Conservation (phyloP, 495 filamentous ascomycete genomes). For the Tuber umbilicatum region DNA sequence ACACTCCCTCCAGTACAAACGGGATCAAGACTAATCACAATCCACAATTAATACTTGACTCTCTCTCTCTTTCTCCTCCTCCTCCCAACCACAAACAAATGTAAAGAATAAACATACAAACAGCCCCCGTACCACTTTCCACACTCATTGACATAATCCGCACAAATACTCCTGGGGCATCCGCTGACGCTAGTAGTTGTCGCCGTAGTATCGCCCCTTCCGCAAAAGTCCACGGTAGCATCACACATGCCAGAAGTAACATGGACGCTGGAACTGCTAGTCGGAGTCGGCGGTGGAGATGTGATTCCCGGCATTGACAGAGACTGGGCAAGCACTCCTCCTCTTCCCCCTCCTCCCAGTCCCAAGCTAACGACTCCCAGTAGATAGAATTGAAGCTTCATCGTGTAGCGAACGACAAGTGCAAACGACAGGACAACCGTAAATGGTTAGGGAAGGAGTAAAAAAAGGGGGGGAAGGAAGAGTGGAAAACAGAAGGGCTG, state of each 20-base stretch:
- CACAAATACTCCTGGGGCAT: conserved; percentile 17
- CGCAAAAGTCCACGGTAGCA: not conserved
- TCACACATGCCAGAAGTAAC: not conserved
- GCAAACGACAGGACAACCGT: conserved; percentile 1
- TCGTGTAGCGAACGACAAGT: not conserved
- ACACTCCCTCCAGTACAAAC: conserved; percentile 19
- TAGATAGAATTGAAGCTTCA: conserved; percentile 1
- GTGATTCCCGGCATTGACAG: not conserved
- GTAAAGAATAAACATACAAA: conserved; percentile 14
- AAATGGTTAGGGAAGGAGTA: not conserved
- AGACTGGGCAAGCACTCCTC: not conserved
- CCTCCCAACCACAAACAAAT: not conserved
- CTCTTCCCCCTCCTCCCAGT: not conserved
- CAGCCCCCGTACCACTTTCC: conserved; percentile 27
- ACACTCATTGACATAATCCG: conserved; percentile 29
- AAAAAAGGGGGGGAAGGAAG: not conserved
- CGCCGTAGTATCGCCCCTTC: not conserved
- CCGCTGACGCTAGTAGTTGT: not conserved
- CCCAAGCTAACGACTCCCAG: not conserved
- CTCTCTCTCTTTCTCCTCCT: not conserved
- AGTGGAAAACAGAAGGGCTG: not conserved
- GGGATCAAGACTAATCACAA: conserved; percentile 20
- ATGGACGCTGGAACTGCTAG: not conserved
- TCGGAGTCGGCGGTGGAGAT: not conserved
- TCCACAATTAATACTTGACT: not conserved